phyloP scores from a whole-genome alignment of 2,329 filamentous ascomycete species.

The Penicillium sp. region DNA sequence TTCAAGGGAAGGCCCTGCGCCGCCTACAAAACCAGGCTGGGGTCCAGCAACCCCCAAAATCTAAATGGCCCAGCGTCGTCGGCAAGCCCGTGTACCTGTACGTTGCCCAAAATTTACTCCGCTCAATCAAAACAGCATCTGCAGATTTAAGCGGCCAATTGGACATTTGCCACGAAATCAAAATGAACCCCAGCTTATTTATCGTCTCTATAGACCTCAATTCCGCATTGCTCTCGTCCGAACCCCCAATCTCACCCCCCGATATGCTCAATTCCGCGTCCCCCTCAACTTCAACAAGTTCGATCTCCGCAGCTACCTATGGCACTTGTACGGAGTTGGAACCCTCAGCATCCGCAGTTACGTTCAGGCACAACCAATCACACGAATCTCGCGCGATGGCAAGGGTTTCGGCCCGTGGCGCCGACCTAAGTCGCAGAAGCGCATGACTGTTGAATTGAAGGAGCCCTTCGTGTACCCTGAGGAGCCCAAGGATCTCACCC shows the following conservation, averaged over 20 bases:
- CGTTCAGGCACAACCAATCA: constrained; percentile 67
- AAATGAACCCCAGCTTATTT: neutral
- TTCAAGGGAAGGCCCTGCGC: neutral
- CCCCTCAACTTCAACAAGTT: constrained; percentile 93
- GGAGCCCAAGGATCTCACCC: constrained; percentile 58
- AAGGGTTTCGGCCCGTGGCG: constrained; percentile 57
- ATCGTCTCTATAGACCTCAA: constrained; percentile 60
- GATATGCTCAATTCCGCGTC: constrained; percentile 84
- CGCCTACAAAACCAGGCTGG: constrained; percentile 2
- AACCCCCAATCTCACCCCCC: constrained; percentile 68
- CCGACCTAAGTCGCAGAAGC: constrained; percentile 73
- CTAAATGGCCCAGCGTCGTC: constrained; percentile 18
- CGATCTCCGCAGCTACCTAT: constrained; percentile 92
- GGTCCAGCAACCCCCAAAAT: neutral
- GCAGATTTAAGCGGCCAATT: neutral
- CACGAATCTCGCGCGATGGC: constrained; percentile 38
- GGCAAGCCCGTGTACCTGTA: constrained; percentile 56
- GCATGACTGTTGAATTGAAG: constrained; percentile 89
- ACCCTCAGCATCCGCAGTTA: constrained; percentile 72
- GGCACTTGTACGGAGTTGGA: constrained; percentile 76
- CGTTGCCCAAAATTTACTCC: constrained; percentile 32
- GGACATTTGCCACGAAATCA: neutral
- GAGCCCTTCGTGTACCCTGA: constrained; percentile 87
- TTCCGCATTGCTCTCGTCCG: constrained; percentile 77
- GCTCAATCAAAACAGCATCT: neutral